Conservation (phyloP, 2,329 filamentous ascomycete species). For the Penicillium expansum region DNA sequence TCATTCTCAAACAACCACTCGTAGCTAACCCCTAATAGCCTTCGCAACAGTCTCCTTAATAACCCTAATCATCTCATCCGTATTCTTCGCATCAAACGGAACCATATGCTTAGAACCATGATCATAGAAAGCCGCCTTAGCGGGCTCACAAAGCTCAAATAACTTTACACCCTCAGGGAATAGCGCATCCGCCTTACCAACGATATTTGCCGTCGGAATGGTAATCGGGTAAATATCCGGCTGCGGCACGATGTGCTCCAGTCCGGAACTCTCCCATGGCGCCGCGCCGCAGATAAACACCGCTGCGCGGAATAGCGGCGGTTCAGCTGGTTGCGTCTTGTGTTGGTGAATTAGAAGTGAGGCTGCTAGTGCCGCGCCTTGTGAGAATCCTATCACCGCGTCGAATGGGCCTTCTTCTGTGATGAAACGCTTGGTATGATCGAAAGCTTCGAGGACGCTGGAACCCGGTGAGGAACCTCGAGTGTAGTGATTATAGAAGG, state of each 20-base stretch:
- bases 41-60: conserved; percentile 29
- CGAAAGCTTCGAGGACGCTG: conserved; percentile 25
- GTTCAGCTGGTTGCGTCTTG: conserved; percentile 15
- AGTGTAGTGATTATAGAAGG: conserved; percentile 34
- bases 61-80: conserved; percentile 25
- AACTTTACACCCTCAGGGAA: conserved; percentile 31
- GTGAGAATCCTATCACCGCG: conserved; percentile 34
- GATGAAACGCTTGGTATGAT: conserved; percentile 24
- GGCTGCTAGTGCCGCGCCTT: conserved; percentile 31
- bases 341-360: conserved; percentile 26
- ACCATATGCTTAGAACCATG: conserved; percentile 37
- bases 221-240: conserved; percentile 21
- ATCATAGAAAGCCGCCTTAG: conserved; percentile 34
- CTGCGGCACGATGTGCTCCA: conserved; percentile 12
- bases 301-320: conserved; percentile 31
- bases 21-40: conserved; percentile 13
- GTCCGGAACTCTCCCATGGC: conserved; percentile 28
- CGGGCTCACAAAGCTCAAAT: conserved; percentile 35
- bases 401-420: conserved; percentile 32
- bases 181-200: conserved; percentile 36
- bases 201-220: conserved; percentile 43
- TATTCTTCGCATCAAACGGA: conserved; percentile 33
- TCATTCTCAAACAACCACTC: neutral
- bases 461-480: conserved; percentile 24
- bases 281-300: conserved; percentile 32